Evolutionary conservation across 2,329 filamentous ascomycete species (phyloP).

Genomic region (Fusarium illudens): DNA sequence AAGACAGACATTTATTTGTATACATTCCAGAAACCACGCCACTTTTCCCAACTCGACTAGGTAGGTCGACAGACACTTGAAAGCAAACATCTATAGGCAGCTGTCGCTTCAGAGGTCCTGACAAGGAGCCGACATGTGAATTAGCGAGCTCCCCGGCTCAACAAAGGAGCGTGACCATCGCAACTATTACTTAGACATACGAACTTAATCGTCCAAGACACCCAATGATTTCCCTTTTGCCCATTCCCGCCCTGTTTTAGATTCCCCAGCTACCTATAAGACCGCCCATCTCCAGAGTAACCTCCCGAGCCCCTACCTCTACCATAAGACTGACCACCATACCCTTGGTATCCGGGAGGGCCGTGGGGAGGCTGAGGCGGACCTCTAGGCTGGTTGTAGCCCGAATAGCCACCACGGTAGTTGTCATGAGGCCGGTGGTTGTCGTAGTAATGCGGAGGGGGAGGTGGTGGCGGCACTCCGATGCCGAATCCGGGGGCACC

Average conservation of each 20-base stretch:
- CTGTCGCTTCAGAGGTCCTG: neutral
- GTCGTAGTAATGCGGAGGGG: constrained; percentile 37
- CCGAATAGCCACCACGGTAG: constrained; percentile 27
- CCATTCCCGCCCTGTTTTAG: neutral
- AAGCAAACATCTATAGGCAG: neutral
- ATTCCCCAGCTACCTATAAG: constrained; percentile 32
- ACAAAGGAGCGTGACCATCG: neutral
- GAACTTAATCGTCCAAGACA: neutral
- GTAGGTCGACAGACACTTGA: neutral
- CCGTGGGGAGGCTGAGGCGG: constrained; percentile 24
- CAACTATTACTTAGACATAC: neutral
- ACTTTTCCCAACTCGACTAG: neutral
- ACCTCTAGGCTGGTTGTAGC: constrained; percentile 32
- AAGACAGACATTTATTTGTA: neutral
- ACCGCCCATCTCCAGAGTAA: constrained; percentile 33
- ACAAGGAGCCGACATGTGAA: neutral
- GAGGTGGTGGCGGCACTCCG: constrained; percentile 47
- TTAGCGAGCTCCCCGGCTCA: neutral
- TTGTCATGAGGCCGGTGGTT: constrained; percentile 28
- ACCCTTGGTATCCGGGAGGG: constrained; percentile 32
- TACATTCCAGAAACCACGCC: constrained; percentile 8
- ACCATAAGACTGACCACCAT: constrained; percentile 26
- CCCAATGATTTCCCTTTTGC: neutral
- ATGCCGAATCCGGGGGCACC: constrained; percentile 46
- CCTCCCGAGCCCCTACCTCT: constrained; percentile 32